These are phyloP conservation scores for Mrakia blollopis DNA, from an alignment of 768 basidiomycete species.

Conservation along the genomic window DNA sequence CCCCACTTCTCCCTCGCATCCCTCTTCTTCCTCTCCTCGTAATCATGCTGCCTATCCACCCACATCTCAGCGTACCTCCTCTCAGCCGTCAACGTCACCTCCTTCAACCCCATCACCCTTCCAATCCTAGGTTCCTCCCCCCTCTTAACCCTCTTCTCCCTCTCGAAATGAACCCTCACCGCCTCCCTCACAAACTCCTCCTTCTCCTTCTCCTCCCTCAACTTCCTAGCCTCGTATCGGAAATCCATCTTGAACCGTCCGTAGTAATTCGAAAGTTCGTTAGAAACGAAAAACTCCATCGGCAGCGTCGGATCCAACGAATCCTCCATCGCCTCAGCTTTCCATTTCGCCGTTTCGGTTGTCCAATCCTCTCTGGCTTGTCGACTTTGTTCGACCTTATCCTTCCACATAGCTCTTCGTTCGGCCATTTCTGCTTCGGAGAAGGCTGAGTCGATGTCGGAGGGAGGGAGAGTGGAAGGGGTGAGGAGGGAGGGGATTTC, in stretches of 20 bases:
- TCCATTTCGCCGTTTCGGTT: background rate
- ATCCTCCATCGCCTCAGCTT: background rate
- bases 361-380: background rate
- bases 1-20: conserved; percentile 1
- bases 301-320: background rate
- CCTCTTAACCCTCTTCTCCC: background rate
- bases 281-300: background rate
- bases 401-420: no score
- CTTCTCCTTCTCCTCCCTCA: background rate
- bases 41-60: background rate
- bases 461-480: background rate
- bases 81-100: conserved; percentile 8
- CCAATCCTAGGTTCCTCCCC: conserved; percentile 11
- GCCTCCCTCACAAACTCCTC: background rate
- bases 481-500: background rate
- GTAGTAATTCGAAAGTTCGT: background rate
- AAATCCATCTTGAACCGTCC: background rate
- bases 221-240: background rate
- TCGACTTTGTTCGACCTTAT: background rate
- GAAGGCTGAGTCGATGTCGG: background rate
- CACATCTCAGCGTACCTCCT: conserved; percentile 13
- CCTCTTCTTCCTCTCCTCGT: background rate
- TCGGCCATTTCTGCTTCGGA: background rate
- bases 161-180: background rate
- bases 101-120: background rate